Evolutionary conservation across 495 filamentous ascomycete species (phyloP).

Genomic region (Arthonia radiata): DNA sequence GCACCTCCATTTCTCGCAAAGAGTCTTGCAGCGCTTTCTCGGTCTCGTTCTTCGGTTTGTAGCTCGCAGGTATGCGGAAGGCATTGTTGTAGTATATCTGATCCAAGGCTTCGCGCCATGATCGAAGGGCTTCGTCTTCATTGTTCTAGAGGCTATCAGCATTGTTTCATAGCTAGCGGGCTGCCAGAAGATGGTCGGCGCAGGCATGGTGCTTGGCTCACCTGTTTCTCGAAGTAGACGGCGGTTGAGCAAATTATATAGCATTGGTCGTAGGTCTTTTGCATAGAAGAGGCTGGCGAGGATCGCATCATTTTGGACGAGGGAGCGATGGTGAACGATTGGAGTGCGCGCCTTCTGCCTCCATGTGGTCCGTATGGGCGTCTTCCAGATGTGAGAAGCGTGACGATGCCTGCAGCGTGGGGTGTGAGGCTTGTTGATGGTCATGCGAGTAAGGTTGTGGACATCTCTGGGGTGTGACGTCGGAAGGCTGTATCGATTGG

Average conservation of each 20-base stretch:
- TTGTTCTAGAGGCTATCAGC: constrained; percentile 36
- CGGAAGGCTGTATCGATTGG: too few relatives aligned
- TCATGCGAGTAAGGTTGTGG: too few relatives aligned
- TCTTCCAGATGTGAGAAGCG: too few relatives aligned
- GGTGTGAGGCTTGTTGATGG: too few relatives aligned
- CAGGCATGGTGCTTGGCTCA: constrained; percentile 17
- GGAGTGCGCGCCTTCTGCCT: too few relatives aligned
- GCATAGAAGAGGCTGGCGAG: constrained; percentile 53
- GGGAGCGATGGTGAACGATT: too few relatives aligned
- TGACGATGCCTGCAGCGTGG: too few relatives aligned
- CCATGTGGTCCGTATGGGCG: too few relatives aligned
- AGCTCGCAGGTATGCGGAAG: constrained; percentile 40
- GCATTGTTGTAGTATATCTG: constrained; percentile 77
- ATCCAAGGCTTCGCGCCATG: constrained; percentile 77
- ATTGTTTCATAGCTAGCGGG: constrained; percentile 1
- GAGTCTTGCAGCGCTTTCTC: constrained; percentile 65
- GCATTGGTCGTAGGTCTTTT: constrained; percentile 94
- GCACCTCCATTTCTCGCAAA: constrained; percentile 56
- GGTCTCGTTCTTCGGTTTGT: constrained; percentile 55
- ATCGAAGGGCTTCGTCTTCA: constrained; percentile 71
- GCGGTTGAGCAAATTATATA: constrained; percentile 86
- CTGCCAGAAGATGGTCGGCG: not conserved
- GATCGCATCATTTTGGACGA: constrained; percentile 56
- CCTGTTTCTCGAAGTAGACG: constrained; percentile 83
- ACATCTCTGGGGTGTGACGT: too few relatives aligned